phyloP scores from a whole-genome alignment of 2,329 filamentous ascomycete species.

The Chaetomiaceae sp. region DNA sequence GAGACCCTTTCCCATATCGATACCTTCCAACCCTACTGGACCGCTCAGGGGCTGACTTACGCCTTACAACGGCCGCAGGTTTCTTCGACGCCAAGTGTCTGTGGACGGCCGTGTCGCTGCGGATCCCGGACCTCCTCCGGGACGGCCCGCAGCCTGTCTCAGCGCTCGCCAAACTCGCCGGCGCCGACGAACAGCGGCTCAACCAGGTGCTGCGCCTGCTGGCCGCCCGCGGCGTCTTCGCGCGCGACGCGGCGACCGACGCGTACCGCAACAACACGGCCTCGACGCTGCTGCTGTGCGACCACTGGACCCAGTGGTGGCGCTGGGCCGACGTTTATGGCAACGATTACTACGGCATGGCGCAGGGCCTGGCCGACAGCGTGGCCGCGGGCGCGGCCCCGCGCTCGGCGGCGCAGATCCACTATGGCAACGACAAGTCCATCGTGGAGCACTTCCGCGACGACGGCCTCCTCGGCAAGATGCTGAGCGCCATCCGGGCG shows the following conservation, averaged over 20 bases:
- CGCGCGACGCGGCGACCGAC: constrained; percentile 27
- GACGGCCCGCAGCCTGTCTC: not conserved
- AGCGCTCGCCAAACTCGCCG: not conserved
- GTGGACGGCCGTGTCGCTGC: not conserved
- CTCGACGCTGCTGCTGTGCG: constrained; percentile 32
- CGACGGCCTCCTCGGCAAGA: too few species aligned
- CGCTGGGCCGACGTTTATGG: constrained; percentile 42
- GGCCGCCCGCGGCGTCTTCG: constrained; percentile 1
- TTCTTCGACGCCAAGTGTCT: constrained; percentile 1
- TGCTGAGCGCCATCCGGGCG: too few species aligned
- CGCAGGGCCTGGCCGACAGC: constrained; percentile 34
- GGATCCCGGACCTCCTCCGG: not conserved
- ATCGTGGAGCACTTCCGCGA: constrained; percentile 40
- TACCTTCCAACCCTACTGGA: too few species aligned
- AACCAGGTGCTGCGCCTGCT: not conserved
- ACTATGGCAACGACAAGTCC: constrained; percentile 36
- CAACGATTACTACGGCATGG: constrained; percentile 42
- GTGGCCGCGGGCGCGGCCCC: constrained; percentile 21
- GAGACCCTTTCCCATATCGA: too few species aligned
- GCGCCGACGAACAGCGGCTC: not conserved
- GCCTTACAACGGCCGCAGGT: too few species aligned
- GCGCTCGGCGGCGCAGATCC: constrained; percentile 37
- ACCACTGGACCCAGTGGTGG: constrained; percentile 43
- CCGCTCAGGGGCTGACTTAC: too few species aligned
- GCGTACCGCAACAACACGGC: constrained; percentile 33